phyloP scores from a whole-genome alignment of 1,284 basidiomycete genomes.

The Coniferiporia weirii region DNA sequence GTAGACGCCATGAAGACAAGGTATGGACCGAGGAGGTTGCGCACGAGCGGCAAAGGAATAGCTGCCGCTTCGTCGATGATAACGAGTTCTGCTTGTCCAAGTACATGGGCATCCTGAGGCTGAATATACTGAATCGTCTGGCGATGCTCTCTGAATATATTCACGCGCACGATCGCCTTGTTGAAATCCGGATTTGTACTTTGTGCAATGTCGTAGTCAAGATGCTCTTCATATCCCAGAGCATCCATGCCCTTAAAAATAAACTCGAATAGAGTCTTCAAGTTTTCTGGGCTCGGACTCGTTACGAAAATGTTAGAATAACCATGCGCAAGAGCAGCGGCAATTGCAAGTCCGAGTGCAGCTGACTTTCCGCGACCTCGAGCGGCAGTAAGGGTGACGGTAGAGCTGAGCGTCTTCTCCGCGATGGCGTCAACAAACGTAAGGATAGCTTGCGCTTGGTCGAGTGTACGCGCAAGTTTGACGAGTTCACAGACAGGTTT shows the following conservation, averaged over 20 bases:
- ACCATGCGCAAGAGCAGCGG: constrained; percentile 89
- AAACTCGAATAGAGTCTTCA: constrained; percentile 98
- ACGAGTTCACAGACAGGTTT: constrained; percentile 89
- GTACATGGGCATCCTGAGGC: constrained; percentile 94
- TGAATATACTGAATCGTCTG: constrained; percentile 98
- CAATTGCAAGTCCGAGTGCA: constrained; percentile 89
- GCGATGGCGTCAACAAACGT: constrained; percentile 92
- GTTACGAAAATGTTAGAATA: constrained; percentile 99
- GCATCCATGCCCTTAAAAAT: constrained; percentile 96
- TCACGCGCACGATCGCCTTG: constrained; percentile 94
- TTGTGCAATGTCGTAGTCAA: constrained; percentile 95
- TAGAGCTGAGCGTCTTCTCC: constrained; percentile 90
- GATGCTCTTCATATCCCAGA: constrained; percentile 94
- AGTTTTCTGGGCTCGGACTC: constrained; percentile 94
- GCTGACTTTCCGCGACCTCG: constrained; percentile 98
- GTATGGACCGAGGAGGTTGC: constrained; percentile 94
- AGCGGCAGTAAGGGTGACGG: constrained; percentile 90
- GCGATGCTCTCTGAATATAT: constrained; percentile 88
- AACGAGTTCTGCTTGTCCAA: constrained; percentile 96
- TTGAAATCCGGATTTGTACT: constrained; percentile 94
- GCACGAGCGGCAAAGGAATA: constrained; percentile 92
- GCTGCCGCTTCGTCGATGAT: constrained; percentile 99
- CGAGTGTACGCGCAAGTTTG: constrained; percentile 88
- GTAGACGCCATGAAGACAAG: constrained; percentile 98
- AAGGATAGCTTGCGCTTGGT: constrained; percentile 88